Evolutionary conservation across 352 stramenopile genomes (phyloP), one percentile per base, ranked within the genome.

Genomic region (Phytophthora agathidicida): DNA sequence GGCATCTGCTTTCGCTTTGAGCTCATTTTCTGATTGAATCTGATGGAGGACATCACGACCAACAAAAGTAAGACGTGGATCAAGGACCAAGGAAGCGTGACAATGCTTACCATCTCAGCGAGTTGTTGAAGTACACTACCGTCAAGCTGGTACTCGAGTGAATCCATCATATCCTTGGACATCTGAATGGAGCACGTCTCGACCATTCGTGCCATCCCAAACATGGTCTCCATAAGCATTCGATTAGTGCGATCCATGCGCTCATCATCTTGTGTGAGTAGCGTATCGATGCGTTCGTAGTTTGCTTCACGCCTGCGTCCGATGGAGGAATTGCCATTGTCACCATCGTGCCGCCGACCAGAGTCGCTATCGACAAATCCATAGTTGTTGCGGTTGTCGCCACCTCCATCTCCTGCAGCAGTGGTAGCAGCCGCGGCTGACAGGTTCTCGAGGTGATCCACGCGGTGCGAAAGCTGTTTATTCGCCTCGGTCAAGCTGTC

Each of bases 161-260:
- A 88, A 51, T 94, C 84, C 76, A 94, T 89, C 47, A 77, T 72
- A 30, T 91, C 84, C 53, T 91, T 94, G 23, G 79, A 77, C 70
- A 89, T 86, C 44, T 94, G 84, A 47, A 94, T 94, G n/a, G 83
- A 76, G 31, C 77, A 84, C 22, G 82, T 84, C 61, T 94, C 84
- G 58, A 94, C 84, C 81, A 92, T 92, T 3, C 84, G 80, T 16
- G 84, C 84, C 84, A 94, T 94, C 11, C 77, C 84, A 43, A 92
- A 90, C 71, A 94, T 75, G 10, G 79, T 89, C 49, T 94, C 84
- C 8, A 92, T 60, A 28, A 94, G 65, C 82, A 92, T 91, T 8
- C 77, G 78, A 41, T 92, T 92, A 8, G 76, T 77, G 3, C 78
- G 76, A 60, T 87, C 76, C 67, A 77, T 77, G 32, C 77, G 79